Percentiles rank a stretch among this genome's conserved stretches.
These are phyloP conservation scores for Cubamyces lactineus DNA, from an alignment of 768 basidiomycete genomes.

Conservation along the genomic window DNA sequence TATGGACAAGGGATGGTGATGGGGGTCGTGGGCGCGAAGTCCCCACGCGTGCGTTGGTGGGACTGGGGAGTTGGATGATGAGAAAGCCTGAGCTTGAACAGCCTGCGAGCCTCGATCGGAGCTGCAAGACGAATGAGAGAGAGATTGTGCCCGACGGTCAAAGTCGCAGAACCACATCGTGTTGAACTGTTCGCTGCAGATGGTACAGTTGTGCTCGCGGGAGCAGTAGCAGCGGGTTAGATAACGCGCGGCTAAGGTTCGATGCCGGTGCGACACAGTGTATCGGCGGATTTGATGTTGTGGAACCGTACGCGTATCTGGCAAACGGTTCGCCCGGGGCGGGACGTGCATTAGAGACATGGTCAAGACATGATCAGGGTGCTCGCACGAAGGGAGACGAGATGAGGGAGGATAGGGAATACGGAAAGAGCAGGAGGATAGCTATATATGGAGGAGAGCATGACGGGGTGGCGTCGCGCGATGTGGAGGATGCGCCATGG, in stretches of 20 bases:
- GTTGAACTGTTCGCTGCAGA: too few relatives aligned
- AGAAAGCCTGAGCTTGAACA: too few relatives aligned
- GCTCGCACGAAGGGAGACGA: neutral
- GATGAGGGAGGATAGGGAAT: neutral
- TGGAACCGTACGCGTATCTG: neutral
- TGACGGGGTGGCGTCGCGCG: slow-evolving; percentile 8
- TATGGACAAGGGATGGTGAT: too few relatives aligned
- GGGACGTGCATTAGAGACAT: neutral
- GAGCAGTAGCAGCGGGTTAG: neutral
- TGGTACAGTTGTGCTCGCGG: neutral
- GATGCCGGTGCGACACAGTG: neutral
- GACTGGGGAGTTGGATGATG: too few relatives aligned
- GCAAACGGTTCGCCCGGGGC: neutral
- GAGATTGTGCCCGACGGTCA: too few relatives aligned
- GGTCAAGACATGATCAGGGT: neutral
- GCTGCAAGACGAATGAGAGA: too few relatives aligned
- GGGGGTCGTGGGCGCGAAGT: too few relatives aligned
- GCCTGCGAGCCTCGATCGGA: too few relatives aligned
- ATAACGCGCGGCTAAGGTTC: neutral
- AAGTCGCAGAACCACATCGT: too few relatives aligned
- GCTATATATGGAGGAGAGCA: slow-evolving; percentile 12
- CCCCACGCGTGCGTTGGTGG: too few relatives aligned
- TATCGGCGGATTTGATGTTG: neutral
- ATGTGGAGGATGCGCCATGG: slow-evolving; percentile 9
- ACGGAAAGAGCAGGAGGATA: neutral